A percentile compares a stretch with the other conserved stretches of the same genome.
These are phyloP conservation scores for Trichoderma oligosporum DNA, from an alignment of 2,329 filamentous ascomycete genomes.

Conservation along the genomic window DNA sequence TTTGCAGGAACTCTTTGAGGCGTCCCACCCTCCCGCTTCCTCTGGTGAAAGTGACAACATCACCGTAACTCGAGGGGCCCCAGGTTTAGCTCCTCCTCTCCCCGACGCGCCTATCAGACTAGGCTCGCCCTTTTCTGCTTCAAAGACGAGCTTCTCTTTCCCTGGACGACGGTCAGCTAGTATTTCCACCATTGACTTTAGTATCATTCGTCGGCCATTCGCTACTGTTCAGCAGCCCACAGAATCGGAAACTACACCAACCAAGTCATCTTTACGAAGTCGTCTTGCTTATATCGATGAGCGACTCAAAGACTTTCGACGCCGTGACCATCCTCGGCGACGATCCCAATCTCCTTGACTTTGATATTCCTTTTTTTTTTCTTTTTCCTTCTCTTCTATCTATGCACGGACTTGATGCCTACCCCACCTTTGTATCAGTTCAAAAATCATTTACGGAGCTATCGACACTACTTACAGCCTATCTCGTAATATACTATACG, in stretches of 20 bases:
- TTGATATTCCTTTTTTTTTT: conserved; percentile 29
- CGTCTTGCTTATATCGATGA: conserved; percentile 57
- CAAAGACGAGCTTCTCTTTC: conserved; percentile 54
- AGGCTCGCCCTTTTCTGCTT: conserved; percentile 55
- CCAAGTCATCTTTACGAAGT: conserved; percentile 43
- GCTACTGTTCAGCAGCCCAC: conserved; percentile 51
- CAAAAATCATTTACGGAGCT: background rate
- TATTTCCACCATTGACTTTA: conserved; percentile 43
- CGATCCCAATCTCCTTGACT: conserved; percentile 47
- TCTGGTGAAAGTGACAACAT: background rate
- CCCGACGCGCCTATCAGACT: conserved; percentile 45
- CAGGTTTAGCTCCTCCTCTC: conserved; percentile 29
- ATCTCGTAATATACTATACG: background rate
- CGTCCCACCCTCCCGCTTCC: conserved; percentile 24
- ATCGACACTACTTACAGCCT: background rate
- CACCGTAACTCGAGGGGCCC: conserved; percentile 6
- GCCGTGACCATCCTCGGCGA: conserved; percentile 38
- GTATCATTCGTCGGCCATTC: conserved; percentile 49
- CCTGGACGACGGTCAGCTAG: conserved; percentile 54
- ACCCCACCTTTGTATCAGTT: background rate
- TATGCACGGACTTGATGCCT: conserved; percentile 21
- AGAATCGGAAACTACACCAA: conserved; percentile 34
- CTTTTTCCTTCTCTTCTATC: conserved; percentile 24
- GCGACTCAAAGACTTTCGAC: conserved; percentile 52
- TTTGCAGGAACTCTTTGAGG: conserved; percentile 40